phyloP scores from a whole-genome alignment of 768 basidiomycete genomes.

The Dendrothele bispora region DNA sequence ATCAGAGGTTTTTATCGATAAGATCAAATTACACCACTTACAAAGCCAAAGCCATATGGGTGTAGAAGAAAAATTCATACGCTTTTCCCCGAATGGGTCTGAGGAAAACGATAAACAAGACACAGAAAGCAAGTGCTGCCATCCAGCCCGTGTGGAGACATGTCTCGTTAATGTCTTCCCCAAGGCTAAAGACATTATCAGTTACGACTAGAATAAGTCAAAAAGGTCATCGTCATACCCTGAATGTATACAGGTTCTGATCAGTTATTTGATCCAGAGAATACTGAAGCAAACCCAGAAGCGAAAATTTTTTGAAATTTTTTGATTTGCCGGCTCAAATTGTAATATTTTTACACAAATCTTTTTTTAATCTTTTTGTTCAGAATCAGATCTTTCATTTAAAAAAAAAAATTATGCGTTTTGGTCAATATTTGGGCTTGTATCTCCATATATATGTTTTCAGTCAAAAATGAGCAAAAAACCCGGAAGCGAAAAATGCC shows the following conservation, averaged over 20 bases:
- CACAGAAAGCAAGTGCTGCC: constrained; percentile 27
- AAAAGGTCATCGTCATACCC: not conserved
- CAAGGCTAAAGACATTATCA: not conserved
- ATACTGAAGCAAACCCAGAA: too few species aligned
- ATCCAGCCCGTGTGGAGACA: constrained; percentile 7
- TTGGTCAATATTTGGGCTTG: too few species aligned
- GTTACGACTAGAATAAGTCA: not conserved
- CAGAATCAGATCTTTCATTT: too few species aligned
- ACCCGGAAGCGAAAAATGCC: too few species aligned
- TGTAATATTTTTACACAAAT: too few species aligned
- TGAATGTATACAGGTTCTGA: not conserved
- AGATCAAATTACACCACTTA: constrained; percentile 19
- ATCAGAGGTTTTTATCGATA: constrained; percentile 10
- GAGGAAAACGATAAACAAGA: constrained; percentile 35
- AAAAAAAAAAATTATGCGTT: too few species aligned
- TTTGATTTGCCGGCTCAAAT: too few species aligned
- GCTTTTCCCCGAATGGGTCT: constrained; percentile 31
- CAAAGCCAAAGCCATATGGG: constrained; percentile 38
- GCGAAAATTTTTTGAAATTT: too few species aligned
- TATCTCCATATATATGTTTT: too few species aligned
- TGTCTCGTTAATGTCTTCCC: not conserved
- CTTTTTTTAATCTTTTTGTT: too few species aligned
- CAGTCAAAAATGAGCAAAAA: too few species aligned
- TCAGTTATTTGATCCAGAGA: not conserved
- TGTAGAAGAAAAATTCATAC: constrained; percentile 44